Percentiles rank a stretch among this genome's conserved stretches.
These are phyloP conservation scores for Helicostylum pulchrum DNA, from an alignment of 192 early-diverging fungal genomes.

Conservation along the genomic window DNA sequence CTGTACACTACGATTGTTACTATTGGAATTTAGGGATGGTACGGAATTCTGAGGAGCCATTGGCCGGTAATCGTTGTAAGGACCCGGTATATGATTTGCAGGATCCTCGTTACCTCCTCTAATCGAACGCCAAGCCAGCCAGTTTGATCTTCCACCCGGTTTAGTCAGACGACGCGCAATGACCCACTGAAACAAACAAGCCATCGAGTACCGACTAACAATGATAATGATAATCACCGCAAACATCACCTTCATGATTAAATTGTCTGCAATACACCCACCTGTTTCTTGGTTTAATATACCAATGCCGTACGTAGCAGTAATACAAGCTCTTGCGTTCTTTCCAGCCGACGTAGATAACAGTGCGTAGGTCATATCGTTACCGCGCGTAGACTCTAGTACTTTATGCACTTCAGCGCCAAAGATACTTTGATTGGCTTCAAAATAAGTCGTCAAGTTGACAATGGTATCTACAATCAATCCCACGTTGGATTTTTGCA, in stretches of 20 bases:
- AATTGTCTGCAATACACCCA: constrained; percentile 56
- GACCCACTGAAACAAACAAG: constrained; percentile 58
- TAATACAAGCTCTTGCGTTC: constrained; percentile 43
- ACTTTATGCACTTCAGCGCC: constrained; percentile 21
- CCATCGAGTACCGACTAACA: constrained; percentile 58
- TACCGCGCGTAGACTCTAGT: constrained; percentile 17
- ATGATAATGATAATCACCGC: constrained; percentile 54
- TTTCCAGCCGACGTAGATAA: constrained; percentile 22
- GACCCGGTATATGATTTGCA: constrained; percentile 27
- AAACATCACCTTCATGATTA: constrained; percentile 54
- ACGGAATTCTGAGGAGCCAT: not conserved
- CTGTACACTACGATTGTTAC: not conserved
- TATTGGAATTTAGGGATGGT: not conserved
- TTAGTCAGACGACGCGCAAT: constrained; percentile 51
- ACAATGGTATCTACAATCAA: not conserved
- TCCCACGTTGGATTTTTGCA: not conserved
- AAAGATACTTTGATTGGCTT: constrained; percentile 16
- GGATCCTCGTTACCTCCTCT: constrained; percentile 33
- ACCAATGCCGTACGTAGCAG: constrained; percentile 46
- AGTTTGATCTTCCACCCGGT: constrained; percentile 47
- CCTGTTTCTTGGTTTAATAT: constrained; percentile 49
- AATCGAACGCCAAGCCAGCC: constrained; percentile 43
- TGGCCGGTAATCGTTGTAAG: constrained; percentile 25
- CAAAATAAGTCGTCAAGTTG: constrained; percentile 18
- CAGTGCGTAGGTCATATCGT: constrained; percentile 32